Percentiles rank a stretch among this genome's conserved stretches.
Conservation (phyloP, 2,329 filamentous ascomycete genomes). For the Aspergillus eucalypticola region DNA sequence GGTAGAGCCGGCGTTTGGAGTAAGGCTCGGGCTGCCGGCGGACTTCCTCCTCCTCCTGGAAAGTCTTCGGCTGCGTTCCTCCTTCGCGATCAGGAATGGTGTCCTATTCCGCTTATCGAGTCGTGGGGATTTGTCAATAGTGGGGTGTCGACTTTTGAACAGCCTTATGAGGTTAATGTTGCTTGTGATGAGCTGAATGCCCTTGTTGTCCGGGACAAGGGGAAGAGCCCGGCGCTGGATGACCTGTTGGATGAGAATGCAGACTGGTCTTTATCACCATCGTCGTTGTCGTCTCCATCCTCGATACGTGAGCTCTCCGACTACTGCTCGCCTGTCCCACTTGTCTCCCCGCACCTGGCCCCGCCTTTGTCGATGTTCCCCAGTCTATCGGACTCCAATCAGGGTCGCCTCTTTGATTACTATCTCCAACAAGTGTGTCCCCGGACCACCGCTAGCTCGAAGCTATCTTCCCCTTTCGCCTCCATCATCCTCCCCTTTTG, state of each 20-base stretch:
- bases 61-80: conserved; percentile 20
- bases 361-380: conserved; percentile 32
- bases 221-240: not conserved
- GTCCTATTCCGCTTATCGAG: conserved; percentile 27
- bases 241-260: not conserved
- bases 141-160: conserved; percentile 30
- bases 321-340: not conserved
- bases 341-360: conserved; percentile 11
- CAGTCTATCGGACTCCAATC: conserved; percentile 28
- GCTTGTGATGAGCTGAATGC: conserved; percentile 25
- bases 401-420: conserved; percentile 41
- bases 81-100: conserved; percentile 30
- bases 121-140: conserved; percentile 38
- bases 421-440: conserved; percentile 45
- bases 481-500: conserved; percentile 44
- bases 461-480: conserved; percentile 39
- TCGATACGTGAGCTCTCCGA: not conserved
- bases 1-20: conserved; percentile 47
- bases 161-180: conserved; percentile 29
- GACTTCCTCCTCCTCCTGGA: conserved; percentile 8
- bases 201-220: conserved; percentile 13
- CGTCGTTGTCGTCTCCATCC: no score
- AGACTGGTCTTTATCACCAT: conserved; percentile 2
- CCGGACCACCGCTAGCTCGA: conserved; percentile 41
- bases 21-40: conserved; percentile 27